Evolutionary conservation across 2,329 filamentous ascomycete species (phyloP).

Genomic region (Diaporthe velutina): DNA sequence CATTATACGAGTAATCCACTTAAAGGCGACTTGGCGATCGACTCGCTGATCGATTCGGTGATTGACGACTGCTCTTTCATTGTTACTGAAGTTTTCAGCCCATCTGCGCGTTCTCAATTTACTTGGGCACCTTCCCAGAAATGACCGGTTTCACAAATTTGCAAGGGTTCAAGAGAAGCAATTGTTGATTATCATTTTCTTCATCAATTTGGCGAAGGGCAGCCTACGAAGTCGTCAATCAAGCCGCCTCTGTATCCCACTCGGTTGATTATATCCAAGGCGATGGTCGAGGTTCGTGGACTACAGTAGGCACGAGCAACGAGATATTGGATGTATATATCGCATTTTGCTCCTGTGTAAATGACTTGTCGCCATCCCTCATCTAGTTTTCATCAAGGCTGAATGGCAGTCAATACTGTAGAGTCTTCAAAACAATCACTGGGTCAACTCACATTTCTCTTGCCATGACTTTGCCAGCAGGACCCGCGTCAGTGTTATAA

Average conservation of each 20-base stretch:
- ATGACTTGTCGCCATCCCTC: neutral
- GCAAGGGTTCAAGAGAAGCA: neutral
- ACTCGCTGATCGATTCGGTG: neutral
- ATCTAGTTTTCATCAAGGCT: neutral
- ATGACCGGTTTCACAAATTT: neutral
- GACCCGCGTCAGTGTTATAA: neutral
- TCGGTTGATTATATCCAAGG: neutral
- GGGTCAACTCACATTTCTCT: conserved; percentile 6
- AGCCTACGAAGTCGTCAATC: neutral
- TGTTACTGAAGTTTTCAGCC: neutral
- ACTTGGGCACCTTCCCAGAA: neutral
- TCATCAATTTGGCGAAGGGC: neutral
- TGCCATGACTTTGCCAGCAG: neutral
- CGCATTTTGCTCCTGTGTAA: neutral
- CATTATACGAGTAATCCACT: neutral
- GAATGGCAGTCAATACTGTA: neutral
- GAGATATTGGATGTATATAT: neutral
- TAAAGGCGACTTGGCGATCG: neutral
- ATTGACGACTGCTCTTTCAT: too few species aligned
- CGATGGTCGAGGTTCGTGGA: neutral
- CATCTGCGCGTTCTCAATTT: neutral
- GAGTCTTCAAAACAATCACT: too few species aligned
- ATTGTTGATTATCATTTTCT: neutral
- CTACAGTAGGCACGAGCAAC: neutral
- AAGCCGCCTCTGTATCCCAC: neutral